Evolutionary conservation across 352 stramenopile species (phyloP).

Genomic region (Globisporangium spiculum): DNA sequence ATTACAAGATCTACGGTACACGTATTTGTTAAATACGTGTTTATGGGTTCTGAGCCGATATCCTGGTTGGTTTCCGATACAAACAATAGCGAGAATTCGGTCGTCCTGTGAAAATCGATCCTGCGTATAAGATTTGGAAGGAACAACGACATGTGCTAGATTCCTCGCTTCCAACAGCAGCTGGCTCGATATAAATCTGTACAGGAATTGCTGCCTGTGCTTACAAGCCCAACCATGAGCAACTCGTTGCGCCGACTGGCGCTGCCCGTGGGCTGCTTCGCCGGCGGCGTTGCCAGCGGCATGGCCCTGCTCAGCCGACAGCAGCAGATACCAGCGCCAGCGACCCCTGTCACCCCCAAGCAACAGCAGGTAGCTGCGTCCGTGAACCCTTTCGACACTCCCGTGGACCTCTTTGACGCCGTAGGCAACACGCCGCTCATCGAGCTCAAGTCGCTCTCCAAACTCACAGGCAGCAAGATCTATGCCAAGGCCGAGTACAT

Average conservation of each 20-base stretch:
- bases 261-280: slow-evolving; percentile 20
- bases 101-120: too few species aligned
- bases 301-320: slow-evolving; percentile 1
- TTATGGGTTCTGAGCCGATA: too few species aligned
- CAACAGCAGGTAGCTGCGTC: neutral
- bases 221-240: slow-evolving; percentile 2
- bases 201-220: too few species aligned
- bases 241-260: slow-evolving; percentile 15
- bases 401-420: slow-evolving; percentile 58
- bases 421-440: slow-evolving; percentile 79
- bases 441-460: slow-evolving; percentile 60
- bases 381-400: slow-evolving; percentile 24
- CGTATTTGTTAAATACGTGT: too few species aligned
- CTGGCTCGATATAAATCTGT: too few species aligned
- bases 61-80: too few species aligned
- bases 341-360: neutral
- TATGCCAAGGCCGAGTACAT: slow-evolving; percentile 81
- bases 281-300: slow-evolving; percentile 17
- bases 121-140: too few species aligned
- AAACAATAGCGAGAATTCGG: too few species aligned
- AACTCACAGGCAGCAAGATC: slow-evolving; percentile 72
- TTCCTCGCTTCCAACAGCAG: too few species aligned
- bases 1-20: too few species aligned
- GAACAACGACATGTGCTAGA: too few species aligned
- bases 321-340: neutral